Percentiles rank a stretch among this genome's conserved stretches.
phyloP scores from a whole-genome alignment of 2,329 filamentous ascomycete species.

The Claviceps cyperi region DNA sequence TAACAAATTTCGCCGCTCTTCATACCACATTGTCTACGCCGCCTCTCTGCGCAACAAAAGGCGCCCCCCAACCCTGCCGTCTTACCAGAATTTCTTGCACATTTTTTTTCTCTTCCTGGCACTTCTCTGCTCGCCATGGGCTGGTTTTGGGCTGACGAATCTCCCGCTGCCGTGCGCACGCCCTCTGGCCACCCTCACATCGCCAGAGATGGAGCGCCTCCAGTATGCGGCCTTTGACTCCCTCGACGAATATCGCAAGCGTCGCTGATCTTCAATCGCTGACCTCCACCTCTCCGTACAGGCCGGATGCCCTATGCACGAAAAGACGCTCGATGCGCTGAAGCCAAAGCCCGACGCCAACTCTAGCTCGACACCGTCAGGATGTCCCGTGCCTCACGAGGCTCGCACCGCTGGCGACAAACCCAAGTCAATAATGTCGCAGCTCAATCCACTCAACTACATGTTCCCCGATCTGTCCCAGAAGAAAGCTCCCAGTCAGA shows the following conservation, averaged over 20 bases:
- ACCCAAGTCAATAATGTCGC: slow-evolving; percentile 35
- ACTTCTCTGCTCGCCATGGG: slow-evolving; percentile 29
- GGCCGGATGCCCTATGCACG: slow-evolving; percentile 44
- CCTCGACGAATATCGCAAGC: no score
- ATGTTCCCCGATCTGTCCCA: slow-evolving; percentile 87
- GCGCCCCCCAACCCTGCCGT: background rate
- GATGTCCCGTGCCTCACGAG: slow-evolving; percentile 33
- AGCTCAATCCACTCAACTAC: slow-evolving; percentile 67
- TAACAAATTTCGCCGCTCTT: background rate
- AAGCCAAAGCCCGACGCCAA: slow-evolving; percentile 15
- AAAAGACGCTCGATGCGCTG: slow-evolving; percentile 35
- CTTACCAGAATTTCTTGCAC: background rate
- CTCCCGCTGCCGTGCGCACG: slow-evolving; percentile 20
- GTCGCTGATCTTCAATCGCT: background rate
- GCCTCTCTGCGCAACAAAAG: background rate
- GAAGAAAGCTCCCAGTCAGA: slow-evolving; percentile 58
- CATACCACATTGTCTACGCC: background rate
- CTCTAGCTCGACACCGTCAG: slow-evolving; percentile 17
- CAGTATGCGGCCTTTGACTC: slow-evolving; percentile 13
- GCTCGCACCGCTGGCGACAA: slow-evolving; percentile 17
- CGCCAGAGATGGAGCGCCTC: slow-evolving; percentile 16
- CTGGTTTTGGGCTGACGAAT: slow-evolving; percentile 47
- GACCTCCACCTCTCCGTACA: slow-evolving; percentile 12
- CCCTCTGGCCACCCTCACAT: slow-evolving; percentile 19
- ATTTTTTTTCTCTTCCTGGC: background rate